Evolutionary conservation across 371 early-diverging fungal species (phyloP).

Genomic region (Actinomucor elegans): DNA sequence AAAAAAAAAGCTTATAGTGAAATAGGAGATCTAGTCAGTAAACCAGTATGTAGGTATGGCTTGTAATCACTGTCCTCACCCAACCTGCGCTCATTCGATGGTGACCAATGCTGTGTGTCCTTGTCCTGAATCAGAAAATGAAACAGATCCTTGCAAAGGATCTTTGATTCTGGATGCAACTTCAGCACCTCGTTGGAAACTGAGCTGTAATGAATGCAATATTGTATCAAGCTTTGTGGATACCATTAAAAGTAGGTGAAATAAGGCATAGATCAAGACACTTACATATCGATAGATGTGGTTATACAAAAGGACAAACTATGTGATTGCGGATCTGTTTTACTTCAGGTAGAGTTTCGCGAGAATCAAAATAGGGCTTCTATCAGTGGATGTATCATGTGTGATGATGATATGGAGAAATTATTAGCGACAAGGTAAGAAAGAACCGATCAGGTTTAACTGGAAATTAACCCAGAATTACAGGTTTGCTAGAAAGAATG

Average conservation of each 20-base stretch:
- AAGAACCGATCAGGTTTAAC: too few species aligned
- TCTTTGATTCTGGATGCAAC: slow-evolving; percentile 53
- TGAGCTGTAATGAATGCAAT: slow-evolving; percentile 53
- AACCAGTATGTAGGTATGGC: slow-evolving; percentile 33
- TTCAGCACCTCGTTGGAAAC: slow-evolving; percentile 55
- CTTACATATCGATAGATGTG: slow-evolving; percentile 27
- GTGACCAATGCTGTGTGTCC: slow-evolving; percentile 44
- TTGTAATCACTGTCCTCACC: slow-evolving; percentile 56
- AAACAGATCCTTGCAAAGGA: slow-evolving; percentile 39
- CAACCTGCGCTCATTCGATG: slow-evolving; percentile 51
- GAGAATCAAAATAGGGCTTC: slow-evolving; percentile 47
- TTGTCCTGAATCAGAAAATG: slow-evolving; percentile 44
- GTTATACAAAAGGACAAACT: slow-evolving; percentile 20
- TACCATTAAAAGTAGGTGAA: slow-evolving; percentile 37
- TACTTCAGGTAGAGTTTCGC: slow-evolving; percentile 47
- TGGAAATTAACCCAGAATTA: neutral
- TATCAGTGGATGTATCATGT: slow-evolving; percentile 43
- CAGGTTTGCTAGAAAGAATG: slow-evolving; percentile 25
- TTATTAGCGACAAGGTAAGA: slow-evolving; percentile 40
- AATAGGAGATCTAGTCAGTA: neutral
- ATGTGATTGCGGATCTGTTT: slow-evolving; percentile 44
- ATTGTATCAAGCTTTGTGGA: slow-evolving; percentile 48
- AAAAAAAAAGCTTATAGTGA: too few species aligned
- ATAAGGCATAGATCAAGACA: neutral
- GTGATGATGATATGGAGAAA: slow-evolving; percentile 48